Percentiles rank a stretch among this genome's conserved stretches.
phyloP scores from a whole-genome alignment of 306 rosid species.

The Datisca glomerata region DNA sequence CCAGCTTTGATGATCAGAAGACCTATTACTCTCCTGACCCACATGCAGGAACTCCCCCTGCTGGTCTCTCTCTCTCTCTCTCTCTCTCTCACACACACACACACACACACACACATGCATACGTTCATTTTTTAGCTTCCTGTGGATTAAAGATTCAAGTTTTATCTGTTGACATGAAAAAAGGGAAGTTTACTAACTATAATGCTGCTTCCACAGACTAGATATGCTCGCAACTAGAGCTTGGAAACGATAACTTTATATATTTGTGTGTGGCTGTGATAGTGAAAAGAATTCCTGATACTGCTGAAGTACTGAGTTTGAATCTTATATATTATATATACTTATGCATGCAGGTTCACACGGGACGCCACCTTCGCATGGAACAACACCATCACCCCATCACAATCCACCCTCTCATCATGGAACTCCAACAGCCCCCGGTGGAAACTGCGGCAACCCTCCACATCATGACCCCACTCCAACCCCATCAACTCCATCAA shows the following conservation, averaged over 20 bases:
- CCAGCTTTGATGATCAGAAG: slow-evolving; percentile 54
- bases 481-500: slow-evolving; percentile 15
- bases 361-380: slow-evolving; percentile 27
- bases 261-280: too few species aligned
- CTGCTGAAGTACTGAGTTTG: neutral
- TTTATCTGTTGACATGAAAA: too few species aligned
- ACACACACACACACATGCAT: too few species aligned
- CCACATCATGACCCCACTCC: slow-evolving; percentile 7
- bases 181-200: too few species aligned
- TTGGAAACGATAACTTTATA: too few species aligned
- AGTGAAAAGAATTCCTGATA: too few species aligned
- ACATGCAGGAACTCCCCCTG: slow-evolving; percentile 36
- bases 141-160: too few species aligned
- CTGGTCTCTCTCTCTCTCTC: slow-evolving; percentile 34
- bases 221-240: too few species aligned
- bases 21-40: slow-evolving; percentile 54
- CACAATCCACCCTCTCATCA: slow-evolving; percentile 23
- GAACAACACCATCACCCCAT: slow-evolving; percentile 25
- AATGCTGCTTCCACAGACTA: too few species aligned
- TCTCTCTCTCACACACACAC: slow-evolving; percentile 7
- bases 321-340: neutral
- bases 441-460: slow-evolving; percentile 7
- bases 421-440: neutral
- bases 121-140: too few species aligned
- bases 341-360: slow-evolving; percentile 23